Base-by-base conservation (phyloP, 1,284 basidiomycete genomes). In the Flammula alnicola region DNA sequence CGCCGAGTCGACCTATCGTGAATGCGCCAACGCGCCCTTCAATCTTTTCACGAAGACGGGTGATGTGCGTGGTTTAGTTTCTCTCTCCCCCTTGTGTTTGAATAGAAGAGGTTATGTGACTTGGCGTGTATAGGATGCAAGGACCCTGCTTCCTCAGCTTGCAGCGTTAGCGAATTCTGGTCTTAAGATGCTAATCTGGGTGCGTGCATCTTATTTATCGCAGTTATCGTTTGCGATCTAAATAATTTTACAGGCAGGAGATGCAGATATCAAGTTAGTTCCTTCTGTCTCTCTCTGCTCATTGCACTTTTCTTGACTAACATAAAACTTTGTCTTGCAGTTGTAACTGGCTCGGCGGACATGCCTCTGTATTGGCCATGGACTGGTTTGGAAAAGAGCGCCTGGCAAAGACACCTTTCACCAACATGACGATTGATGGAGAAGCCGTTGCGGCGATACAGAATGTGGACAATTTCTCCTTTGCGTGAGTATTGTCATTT, bases 381-480 rank as follows among this genome's bases (percentile, higher is more conserved):
- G 72, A 81, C 48, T 85, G 83, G 82, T 80, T 76, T 47, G 82
- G 83, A 3, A 79, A 78, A 41, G 57, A 72, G 33, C 69, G 66
- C 17, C 66, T 84, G 22, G 71, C 74, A 22, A 66, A 69, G 4
- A 77, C 77, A 0, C 76, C 77, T 1, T 76, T 85, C 56, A 74
- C 60, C 12, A 83, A 83, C 49, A 81, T 85, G 66, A 83, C 81
- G 0, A 72, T 84, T 20, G 45, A 72, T 31, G 80, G 75, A 3
- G 67, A 59, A 3, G 53, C 80, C 0, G 74, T 85, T 4, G 83
- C 80, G 0, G 77, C 81, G 0, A 72, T 84, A 17, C 76, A 81
- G 62, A 84, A 84, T 40, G 76, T 86, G n/a, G 79, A 78, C 50
- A 83, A 81, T 54, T 84, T 85, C 57, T 72, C 78, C 0, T 86